Evolutionary conservation across 495 filamentous ascomycete species (phyloP), one percentile per base, ranked within the genome.

Genomic region (Hypoxylon crocopeplum): DNA sequence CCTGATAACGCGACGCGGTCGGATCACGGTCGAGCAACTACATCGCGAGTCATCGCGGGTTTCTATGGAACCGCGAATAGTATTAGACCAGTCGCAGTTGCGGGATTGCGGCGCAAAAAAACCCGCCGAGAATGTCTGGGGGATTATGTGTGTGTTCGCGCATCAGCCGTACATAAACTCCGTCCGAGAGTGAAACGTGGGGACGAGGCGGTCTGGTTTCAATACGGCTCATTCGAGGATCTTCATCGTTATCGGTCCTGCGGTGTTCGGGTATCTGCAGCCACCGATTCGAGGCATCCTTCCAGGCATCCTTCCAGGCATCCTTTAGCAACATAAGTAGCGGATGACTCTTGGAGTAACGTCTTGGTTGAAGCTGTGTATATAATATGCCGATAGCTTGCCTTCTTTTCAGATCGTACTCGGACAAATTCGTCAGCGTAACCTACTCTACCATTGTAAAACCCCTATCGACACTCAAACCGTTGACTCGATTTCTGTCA

Each of bases 1-100:
- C 62, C 62, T 66, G 56, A 66, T 53, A 55, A 6, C 56, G 56
- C 52, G 56, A 61, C 46, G 2, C 7, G 33, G 20, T 42, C 20
- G 10, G 21, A 48, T 37, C 56, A 20, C 54, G 48, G 11, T 36
- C 20, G 10, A 54, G 25, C 13, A 27, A 42, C 11, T 24, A 33
- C 1, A 15, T 36, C 41, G 49, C 49, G 49, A 55, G 19, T 10
- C n/a, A n/a, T n/a, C n/a, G n/a, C n/a, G n/a, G n/a, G n/a, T n/a
- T n/a, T n/a, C n/a, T n/a, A n/a, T 17, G 2, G 38, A 22, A 7
- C 7, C 25, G 12, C 24, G 24, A 3, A 4, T 27, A 8, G 24
- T 27, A 27, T 27, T 27, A 8, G 24, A 27, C 24, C 24, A 27
- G 24, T 27, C 3, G 8, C 24, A 4, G 24, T 27, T 27, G 24